phyloP scores from a whole-genome alignment of 352 stramenopile species.

The Aphanomyces stellatus region DNA sequence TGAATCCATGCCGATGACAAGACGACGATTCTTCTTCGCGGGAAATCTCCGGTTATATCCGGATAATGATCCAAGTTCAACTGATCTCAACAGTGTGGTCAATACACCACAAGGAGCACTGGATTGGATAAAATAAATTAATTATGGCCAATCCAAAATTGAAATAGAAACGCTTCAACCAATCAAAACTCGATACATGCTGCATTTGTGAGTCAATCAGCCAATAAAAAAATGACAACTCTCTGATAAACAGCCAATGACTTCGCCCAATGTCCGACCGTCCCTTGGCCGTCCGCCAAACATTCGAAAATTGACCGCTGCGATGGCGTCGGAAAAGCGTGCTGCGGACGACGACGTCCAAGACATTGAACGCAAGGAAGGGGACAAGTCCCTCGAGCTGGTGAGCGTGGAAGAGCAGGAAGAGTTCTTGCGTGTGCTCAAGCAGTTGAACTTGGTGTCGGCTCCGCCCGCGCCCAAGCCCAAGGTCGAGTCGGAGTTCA shows the following conservation, averaged over 20 bases:
- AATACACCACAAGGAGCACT: not conserved
- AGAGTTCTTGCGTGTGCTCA: slow-evolving; percentile 55
- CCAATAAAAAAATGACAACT: no score
- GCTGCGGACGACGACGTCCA: not conserved
- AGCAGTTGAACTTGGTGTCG: slow-evolving; percentile 49
- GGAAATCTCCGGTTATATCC: not conserved
- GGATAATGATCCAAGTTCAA: not conserved
- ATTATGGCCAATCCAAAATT: not conserved
- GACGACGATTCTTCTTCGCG: no score
- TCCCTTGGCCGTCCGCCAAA: no score
- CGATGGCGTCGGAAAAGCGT: not conserved
- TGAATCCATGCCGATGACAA: no score
- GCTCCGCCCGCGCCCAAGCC: slow-evolving; percentile 20
- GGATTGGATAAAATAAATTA: not conserved
- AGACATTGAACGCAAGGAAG: slow-evolving; percentile 12
- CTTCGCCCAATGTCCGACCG: no score
- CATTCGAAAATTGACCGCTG: no score
- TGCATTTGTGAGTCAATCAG: no score
- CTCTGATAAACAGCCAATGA: no score
- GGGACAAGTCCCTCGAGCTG: slow-evolving; percentile 10
- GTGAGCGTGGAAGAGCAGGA: slow-evolving; percentile 37
- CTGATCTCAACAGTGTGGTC: not conserved
- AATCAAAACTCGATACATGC: not conserved
- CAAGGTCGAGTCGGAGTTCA: slow-evolving; percentile 42
- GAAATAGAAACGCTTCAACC: not conserved